Evolutionary conservation across 345 rosid genomes (phyloP), one percentile per base, ranked within the genome.

Genomic region (Angophora floribunda): DNA sequence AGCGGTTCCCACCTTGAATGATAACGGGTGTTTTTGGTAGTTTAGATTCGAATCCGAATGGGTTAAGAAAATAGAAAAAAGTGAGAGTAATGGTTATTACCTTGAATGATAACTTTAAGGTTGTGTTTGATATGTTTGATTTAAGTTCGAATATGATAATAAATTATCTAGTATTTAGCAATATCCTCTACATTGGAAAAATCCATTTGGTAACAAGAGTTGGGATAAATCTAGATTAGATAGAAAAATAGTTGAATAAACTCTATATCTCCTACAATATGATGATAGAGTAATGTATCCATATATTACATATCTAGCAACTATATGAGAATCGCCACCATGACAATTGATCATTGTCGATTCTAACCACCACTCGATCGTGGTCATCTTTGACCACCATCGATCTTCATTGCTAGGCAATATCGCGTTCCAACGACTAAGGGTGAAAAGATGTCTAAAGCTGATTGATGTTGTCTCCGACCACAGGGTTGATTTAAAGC

Each of bases 401-500:
- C 41, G 41, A 36, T 36, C 41, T 36, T 36, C 41, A 36, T 36
- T 36, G 41, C 41, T 36, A 36, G 41, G 41, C 41, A 36, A 36
- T 36, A 65, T 65, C 3, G 17, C n/a, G 75, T 65, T 65, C 0
- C 0, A 9, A n/a, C 9, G 3, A 65, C 4, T n/a, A 36, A 65
- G 16, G 75, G 19, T 7, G 17, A 0, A 2, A 65, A 65, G 9
- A 13, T 13, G 9, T 65, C 36, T 63, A 14, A 63, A 63, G 75
- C 13, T 63, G 41, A n/a, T 65, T 65, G 15, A 13, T 3, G 41
- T n/a, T 16, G 32, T 63, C 75, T 13, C 36, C 15, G 7, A 63
- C 19, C 75, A n/a, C 41, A 90, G n/a, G 84, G 85, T 85, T 59
- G 86, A 87, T 87, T 89, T 88, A 87, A 28, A 86, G 90, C 93